Percentiles rank a stretch among this genome's conserved stretches.
These are phyloP conservation scores for Paulownia fortunei DNA, from an alignment of 257 asterid genomes.

Conservation along the genomic window DNA sequence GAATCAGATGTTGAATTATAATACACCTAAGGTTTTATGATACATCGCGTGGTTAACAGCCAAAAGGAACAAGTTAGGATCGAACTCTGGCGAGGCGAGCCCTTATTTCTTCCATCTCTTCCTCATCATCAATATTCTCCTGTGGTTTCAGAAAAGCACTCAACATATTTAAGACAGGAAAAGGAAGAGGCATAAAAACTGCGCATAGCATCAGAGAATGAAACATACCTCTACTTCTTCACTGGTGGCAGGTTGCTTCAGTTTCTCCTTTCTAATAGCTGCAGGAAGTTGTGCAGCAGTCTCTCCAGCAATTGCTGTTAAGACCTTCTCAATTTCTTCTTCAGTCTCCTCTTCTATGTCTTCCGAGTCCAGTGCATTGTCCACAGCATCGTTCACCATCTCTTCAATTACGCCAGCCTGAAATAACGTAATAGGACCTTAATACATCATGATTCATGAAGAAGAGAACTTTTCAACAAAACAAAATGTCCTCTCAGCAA, in stretches of 20 bases:
- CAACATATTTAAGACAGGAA: neutral
- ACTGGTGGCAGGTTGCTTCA: conserved; percentile 73
- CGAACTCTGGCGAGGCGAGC: conserved; percentile 93
- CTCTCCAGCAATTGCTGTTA: conserved; percentile 94
- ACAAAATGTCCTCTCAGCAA: neutral
- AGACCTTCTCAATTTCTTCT: conserved; percentile 93
- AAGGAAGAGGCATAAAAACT: neutral
- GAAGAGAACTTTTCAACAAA: neutral
- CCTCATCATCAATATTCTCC: conserved; percentile 86
- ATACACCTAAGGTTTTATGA: conserved; percentile 8
- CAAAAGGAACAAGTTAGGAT: conserved; percentile 47
- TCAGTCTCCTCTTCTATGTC: conserved; percentile 97
- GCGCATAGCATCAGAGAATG: neutral
- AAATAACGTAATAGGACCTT: conserved; percentile 18
- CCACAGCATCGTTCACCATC: conserved; percentile 79
- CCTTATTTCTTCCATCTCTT: conserved; percentile 88
- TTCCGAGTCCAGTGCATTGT: conserved; percentile 86
- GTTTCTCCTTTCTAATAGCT: conserved; percentile 76
- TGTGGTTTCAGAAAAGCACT: conserved; percentile 17
- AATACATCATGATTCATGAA: neutral
- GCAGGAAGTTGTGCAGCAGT: conserved; percentile 93
- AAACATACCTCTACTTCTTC: conserved; percentile 64
- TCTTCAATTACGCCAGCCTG: conserved; percentile 99
- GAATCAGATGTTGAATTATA: neutral
- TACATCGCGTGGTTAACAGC: neutral